phyloP scores from a whole-genome alignment of 768 basidiomycete genomes.

The Stropharia rugosoannulata region DNA sequence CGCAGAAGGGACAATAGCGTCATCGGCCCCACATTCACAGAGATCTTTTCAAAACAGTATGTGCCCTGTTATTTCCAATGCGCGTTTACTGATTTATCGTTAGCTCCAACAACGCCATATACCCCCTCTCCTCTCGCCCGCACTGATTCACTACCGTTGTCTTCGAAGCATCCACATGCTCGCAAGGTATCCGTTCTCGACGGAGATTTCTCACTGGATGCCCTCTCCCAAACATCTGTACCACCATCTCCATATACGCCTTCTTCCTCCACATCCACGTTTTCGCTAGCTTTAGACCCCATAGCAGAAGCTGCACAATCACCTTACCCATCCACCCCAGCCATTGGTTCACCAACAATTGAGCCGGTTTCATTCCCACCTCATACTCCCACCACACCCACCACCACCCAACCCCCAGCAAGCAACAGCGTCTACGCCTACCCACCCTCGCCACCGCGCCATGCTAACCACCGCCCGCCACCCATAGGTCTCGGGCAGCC shows the following conservation, averaged over 20 bases:
- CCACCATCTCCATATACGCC: constrained; percentile 32
- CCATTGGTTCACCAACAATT: constrained; percentile 27
- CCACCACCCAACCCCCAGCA: background rate
- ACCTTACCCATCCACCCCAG: constrained; percentile 27
- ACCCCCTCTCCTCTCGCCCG: constrained; percentile 48
- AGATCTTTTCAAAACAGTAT: constrained; percentile 26
- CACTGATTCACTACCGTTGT: constrained; percentile 48
- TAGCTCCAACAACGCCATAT: constrained; percentile 34
- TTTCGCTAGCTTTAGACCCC: constrained; percentile 37
- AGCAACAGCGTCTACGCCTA: constrained; percentile 29
- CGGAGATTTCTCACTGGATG: constrained; percentile 37
- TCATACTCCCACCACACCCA: constrained; percentile 21
- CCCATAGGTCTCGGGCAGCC: constrained; percentile 49
- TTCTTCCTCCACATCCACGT: constrained; percentile 42
- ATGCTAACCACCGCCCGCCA: constrained; percentile 26
- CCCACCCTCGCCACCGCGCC: constrained; percentile 32
- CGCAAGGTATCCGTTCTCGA: constrained; percentile 71
- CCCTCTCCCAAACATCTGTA: constrained; percentile 26
- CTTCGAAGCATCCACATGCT: constrained; percentile 71
- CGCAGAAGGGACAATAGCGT: constrained; percentile 26
- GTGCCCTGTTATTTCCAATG: constrained; percentile 4
- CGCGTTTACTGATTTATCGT: background rate
- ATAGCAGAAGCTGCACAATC: constrained; percentile 28
- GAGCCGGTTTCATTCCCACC: constrained; percentile 29
- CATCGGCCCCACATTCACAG: constrained; percentile 30